Base-by-base conservation (phyloP, 1,139 yeast genomes). In the Blastobotrys elegans region DNA sequence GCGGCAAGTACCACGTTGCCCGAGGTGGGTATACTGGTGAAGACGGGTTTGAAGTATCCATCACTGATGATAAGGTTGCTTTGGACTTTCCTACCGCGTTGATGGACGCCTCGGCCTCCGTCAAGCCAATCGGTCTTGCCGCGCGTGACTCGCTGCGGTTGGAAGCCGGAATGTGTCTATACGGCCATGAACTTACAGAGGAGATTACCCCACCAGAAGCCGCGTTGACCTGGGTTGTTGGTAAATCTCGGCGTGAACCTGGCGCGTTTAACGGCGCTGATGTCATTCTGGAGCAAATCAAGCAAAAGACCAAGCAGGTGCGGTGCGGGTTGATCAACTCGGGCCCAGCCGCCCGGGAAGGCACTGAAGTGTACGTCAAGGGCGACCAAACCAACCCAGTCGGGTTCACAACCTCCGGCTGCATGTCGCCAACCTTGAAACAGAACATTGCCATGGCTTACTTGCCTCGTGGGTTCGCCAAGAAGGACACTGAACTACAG, bases 1-100 rank as follows among this genome's bases (percentile, higher is more conserved):
- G 74, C 17, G 65, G 61, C 47, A 56, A 61, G 47, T 63, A 85
- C 51, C 95, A 88, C 62, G 75, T 87, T 29, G 88, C 96, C 8
- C 82, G 98, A 67, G 87, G 96, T 24, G 98, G 98, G 1, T 92
- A 92, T 71, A 92, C 98, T 3, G 98, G 98, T 27, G 98, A 92
- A 68, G 98, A 92, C 64, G 98, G 98, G 1, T 90, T 92, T 66
- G 98, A 92, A 54, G 77, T 92, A 52, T 84, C 95, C 10, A 81
- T 92, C 51, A 87, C 92, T 16, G 75, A 76, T 48, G 70, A 68
- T 10, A 65, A 67, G 5, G 79, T 79, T 44, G 82, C 92, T 2
- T 67, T 72, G 43, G 79, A 76, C 2, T 79, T 92, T 57, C 81
- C 94, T 49, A 70, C 76, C 53, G 71, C 77, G 13, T 68, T 92